These are phyloP conservation scores for Inga laurina DNA, from an alignment of 306 rosid genomes.

Conservation along the genomic window DNA sequence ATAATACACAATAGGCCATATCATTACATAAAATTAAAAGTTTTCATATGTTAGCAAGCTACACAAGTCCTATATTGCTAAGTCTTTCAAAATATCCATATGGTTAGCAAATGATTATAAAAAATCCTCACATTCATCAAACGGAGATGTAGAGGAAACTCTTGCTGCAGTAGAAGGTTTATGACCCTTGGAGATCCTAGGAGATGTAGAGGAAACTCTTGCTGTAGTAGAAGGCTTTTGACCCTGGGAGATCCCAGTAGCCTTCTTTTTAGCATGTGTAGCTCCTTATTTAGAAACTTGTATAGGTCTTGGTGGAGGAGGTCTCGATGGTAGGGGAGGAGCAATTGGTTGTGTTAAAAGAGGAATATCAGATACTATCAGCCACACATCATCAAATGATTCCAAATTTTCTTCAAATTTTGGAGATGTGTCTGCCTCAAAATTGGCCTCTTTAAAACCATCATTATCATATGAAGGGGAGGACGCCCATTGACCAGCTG, in stretches of 20 bases:
- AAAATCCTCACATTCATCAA: conserved; percentile 72
- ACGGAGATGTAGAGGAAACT: conserved; percentile 49
- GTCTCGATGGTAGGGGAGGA: conserved; percentile 98
- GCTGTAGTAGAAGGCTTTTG: conserved; percentile 58
- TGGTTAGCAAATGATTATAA: no score
- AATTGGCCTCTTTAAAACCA: conserved; percentile 46
- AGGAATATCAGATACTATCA: conserved; percentile 89
- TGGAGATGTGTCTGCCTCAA: conserved; percentile 53
- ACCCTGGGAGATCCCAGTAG: conserved; percentile 53
- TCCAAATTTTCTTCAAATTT: conserved; percentile 63
- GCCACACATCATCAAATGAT: conserved; percentile 70
- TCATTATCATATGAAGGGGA: conserved; percentile 59
- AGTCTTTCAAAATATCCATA: no score
- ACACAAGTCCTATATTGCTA: no score
- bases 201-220: conserved; percentile 50
- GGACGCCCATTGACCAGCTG: conserved; percentile 53
- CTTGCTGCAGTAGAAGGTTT: conserved; percentile 56
- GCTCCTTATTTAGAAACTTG: conserved; percentile 57
- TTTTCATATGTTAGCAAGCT: no score
- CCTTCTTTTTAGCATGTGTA: conserved; percentile 61
- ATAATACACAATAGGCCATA: no score
- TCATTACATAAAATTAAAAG: no score
- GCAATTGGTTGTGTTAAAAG: conserved; percentile 83
- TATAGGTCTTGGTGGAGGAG: conserved; percentile 94
- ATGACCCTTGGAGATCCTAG: conserved; percentile 56